phyloP scores from a whole-genome alignment of 2,329 filamentous ascomycete species.

The Fusarium oxysporum region DNA sequence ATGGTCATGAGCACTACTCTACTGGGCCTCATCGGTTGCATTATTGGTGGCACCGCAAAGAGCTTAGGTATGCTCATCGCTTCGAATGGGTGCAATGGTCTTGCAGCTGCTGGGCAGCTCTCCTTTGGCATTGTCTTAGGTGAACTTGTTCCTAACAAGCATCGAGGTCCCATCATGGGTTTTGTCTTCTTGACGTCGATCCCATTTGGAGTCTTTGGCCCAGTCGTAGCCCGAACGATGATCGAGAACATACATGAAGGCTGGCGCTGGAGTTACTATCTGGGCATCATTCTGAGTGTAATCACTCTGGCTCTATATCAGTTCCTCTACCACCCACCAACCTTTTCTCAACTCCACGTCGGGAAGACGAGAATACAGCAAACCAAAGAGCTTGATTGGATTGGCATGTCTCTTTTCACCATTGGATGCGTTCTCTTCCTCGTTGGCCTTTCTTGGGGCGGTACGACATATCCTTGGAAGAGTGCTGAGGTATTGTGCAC shows the following conservation, averaged over 20 bases:
- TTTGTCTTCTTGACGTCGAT: conserved; percentile 55
- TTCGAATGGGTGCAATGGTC: conserved; percentile 52
- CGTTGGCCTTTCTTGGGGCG: conserved; percentile 58
- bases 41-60: conserved; percentile 51
- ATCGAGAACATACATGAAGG: conserved; percentile 54
- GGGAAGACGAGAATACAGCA: conserved; percentile 53
- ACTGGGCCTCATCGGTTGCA: conserved; percentile 53
- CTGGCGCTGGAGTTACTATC: conserved; percentile 64
- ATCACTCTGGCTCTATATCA: conserved; percentile 54
- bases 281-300: conserved; percentile 58
- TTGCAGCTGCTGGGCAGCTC: conserved; percentile 55
- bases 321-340: conserved; percentile 61
- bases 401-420: conserved; percentile 58
- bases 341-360: conserved; percentile 57
- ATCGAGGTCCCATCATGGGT: conserved; percentile 52
- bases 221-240: conserved; percentile 59
- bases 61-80: conserved; percentile 53
- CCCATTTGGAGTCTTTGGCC: conserved; percentile 58
- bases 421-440: conserved; percentile 56
- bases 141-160: conserved; percentile 58
- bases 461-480: conserved; percentile 56
- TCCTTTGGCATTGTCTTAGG: conserved; percentile 56
- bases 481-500: conserved; percentile 53
- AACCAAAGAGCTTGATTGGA: conserved; percentile 58
- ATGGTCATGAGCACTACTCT: conserved; percentile 50